phyloP scores from a whole-genome alignment of 257 asterid genomes.

The Misopates orontium region DNA sequence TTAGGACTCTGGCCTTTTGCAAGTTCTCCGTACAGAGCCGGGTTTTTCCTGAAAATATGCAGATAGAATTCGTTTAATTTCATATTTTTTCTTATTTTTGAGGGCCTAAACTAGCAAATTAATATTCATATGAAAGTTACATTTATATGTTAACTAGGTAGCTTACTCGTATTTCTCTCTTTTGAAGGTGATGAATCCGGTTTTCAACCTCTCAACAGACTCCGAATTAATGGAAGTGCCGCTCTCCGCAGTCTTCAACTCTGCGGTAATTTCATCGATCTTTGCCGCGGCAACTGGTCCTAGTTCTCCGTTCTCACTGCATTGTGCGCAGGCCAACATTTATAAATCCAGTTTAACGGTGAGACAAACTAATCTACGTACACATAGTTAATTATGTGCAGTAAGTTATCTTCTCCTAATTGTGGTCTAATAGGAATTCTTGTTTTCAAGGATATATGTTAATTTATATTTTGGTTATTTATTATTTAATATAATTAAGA shows the following conservation, averaged over 20 bases:
- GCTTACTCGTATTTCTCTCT: conserved; percentile 92
- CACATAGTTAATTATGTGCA: too few relatives aligned
- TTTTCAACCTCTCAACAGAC: conserved; percentile 66
- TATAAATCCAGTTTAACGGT: too few relatives aligned
- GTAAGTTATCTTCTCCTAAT: too few relatives aligned
- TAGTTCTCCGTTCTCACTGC: conserved; percentile 77
- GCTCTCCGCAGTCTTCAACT: conserved; percentile 48
- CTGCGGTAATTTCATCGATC: conserved; percentile 69
- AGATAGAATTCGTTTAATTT: not conserved
- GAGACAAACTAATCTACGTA: too few relatives aligned
- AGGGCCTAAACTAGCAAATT: not conserved
- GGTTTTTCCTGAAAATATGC: conserved; percentile 53
- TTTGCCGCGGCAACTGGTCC: conserved; percentile 81
- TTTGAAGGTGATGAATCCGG: conserved; percentile 78
- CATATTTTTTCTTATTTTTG: not conserved
- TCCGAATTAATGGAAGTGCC: conserved; percentile 36
- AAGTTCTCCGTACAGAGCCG: conserved; percentile 69
- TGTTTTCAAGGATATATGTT: too few relatives aligned
- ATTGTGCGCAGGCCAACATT: not conserved
- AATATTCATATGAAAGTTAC: not conserved
- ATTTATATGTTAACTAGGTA: not conserved
- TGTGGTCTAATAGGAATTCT: too few relatives aligned
- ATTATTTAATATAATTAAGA: too few relatives aligned
- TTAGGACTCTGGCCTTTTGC: conserved; percentile 90
- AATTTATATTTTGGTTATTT: too few relatives aligned